phyloP scores from a whole-genome alignment of 2,329 filamentous ascomycete species.

The Botrytis tulipae region DNA sequence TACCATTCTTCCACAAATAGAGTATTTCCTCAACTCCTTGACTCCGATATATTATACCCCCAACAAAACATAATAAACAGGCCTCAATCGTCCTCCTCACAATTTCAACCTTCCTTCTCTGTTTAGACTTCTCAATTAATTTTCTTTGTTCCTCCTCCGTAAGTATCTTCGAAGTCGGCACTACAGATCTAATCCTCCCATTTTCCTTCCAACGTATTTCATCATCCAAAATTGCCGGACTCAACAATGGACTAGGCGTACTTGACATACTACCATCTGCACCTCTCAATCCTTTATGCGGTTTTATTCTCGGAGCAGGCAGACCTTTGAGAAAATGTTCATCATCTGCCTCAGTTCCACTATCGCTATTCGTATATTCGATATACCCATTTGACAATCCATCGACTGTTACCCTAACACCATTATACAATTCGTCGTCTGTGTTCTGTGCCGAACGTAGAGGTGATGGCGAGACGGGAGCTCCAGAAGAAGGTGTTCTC shows the following conservation, averaged over 20 bases:
- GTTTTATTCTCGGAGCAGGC: conserved; percentile 70
- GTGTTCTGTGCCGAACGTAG: conserved; percentile 34
- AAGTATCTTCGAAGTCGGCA: conserved; percentile 9
- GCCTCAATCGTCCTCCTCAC: conserved; percentile 54
- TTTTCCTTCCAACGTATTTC: conserved; percentile 23
- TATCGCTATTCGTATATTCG: conserved; percentile 68
- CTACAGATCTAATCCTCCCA: conserved; percentile 22
- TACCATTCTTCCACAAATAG: conserved; percentile 51
- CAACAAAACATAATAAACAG: conserved; percentile 50
- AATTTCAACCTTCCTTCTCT: conserved; percentile 48
- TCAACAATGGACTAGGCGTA: conserved; percentile 54
- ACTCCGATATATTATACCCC: conserved; percentile 47
- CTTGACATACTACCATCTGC: conserved; percentile 54
- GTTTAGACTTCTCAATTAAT: conserved; percentile 42
- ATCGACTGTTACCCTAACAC: conserved; percentile 21
- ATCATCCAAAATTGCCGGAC: conserved; percentile 48
- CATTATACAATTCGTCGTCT: conserved; percentile 38
- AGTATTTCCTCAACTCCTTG: conserved; percentile 47
- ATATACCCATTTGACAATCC: conserved; percentile 25
- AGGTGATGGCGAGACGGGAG: conserved; percentile 30
- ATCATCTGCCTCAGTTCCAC: conserved; percentile 92
- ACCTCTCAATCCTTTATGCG: conserved; percentile 75
- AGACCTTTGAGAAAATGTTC: conserved; percentile 84
- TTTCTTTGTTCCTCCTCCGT: conserved; percentile 29
- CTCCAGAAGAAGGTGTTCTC: not conserved